Evolutionary conservation across 1,284 basidiomycete species (phyloP).

Genomic region (Puccinia horiana): DNA sequence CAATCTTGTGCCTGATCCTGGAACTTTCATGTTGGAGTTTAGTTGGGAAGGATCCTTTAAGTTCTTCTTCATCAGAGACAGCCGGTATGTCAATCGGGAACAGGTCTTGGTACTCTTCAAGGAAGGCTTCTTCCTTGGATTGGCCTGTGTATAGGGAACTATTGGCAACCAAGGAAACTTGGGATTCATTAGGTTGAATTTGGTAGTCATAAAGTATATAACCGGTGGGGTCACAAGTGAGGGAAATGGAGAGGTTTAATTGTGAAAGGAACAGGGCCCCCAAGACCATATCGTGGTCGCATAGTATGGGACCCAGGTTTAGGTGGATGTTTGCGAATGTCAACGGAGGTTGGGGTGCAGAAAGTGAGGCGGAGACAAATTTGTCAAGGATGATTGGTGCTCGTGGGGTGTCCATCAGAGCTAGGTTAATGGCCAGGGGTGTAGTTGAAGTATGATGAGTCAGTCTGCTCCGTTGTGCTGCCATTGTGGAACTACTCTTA

Average conservation of each 20-base stretch:
- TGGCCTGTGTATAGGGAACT: not conserved
- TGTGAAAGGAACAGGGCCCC: not conserved
- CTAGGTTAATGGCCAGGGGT: not conserved
- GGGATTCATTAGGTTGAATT: no score
- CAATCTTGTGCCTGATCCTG: not conserved
- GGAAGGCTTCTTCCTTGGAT: not conserved
- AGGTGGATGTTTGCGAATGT: not conserved
- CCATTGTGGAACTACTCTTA: no score
- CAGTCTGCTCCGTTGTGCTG: not conserved
- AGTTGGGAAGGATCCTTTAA: not conserved
- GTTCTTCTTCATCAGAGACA: not conserved
- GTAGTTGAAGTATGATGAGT: not conserved
- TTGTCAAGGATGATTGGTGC: no score
- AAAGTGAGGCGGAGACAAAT: not conserved
- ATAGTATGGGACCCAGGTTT: not conserved
- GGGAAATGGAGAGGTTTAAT: not conserved
- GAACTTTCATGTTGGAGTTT: not conserved
- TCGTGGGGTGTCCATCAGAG: not conserved
- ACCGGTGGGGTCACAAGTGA: not conserved
- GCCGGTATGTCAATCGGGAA: constrained; percentile 12
- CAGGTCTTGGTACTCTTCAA: not conserved
- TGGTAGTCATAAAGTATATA: not conserved
- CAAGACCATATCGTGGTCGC: not conserved
- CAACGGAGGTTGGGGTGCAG: no score
- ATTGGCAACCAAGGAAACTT: not conserved